Conservation (phyloP, 1,284 basidiomycete genomes). For the Ceratobasidium sp. region DNA sequence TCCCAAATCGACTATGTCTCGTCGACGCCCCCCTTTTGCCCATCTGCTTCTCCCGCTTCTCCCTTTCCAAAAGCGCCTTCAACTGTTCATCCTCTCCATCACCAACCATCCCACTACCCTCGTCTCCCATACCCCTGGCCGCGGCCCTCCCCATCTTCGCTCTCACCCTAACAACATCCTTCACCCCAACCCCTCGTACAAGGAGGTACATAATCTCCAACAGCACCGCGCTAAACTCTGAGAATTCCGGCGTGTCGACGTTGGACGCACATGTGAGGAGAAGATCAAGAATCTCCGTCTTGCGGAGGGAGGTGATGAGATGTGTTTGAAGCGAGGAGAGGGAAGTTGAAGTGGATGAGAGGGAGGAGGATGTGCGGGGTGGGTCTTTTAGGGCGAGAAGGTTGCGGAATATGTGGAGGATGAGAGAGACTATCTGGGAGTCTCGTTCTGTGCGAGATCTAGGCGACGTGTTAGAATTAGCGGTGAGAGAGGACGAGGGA, state of each 20-base stretch:
- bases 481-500: neutral
- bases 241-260: slow-evolving; percentile 77
- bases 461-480: neutral
- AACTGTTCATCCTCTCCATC: slow-evolving; percentile 43
- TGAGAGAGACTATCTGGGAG: slow-evolving; percentile 83
- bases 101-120: slow-evolving; percentile 31
- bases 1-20: slow-evolving; percentile 93
- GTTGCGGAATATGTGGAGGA: slow-evolving; percentile 91
- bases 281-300: slow-evolving; percentile 79
- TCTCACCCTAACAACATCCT: slow-evolving; percentile 32
- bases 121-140: too few species aligned
- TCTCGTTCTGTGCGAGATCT: slow-evolving; percentile 79
- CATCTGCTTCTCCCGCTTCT: slow-evolving; percentile 34
- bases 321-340: slow-evolving; percentile 79
- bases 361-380: slow-evolving; percentile 68
- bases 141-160: slow-evolving; percentile 5
- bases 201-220: slow-evolving; percentile 91
- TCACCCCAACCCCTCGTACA: slow-evolving; percentile 69
- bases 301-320: slow-evolving; percentile 75
- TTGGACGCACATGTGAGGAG: slow-evolving; percentile 86
- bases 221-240: slow-evolving; percentile 84
- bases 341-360: slow-evolving; percentile 66
- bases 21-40: slow-evolving; percentile 69
- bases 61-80: slow-evolving; percentile 42
- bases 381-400: slow-evolving; percentile 89